Evolutionary conservation across 2,329 filamentous ascomycete genomes (phyloP).

Genomic region (Sporothrix brunneoviolacea): DNA sequence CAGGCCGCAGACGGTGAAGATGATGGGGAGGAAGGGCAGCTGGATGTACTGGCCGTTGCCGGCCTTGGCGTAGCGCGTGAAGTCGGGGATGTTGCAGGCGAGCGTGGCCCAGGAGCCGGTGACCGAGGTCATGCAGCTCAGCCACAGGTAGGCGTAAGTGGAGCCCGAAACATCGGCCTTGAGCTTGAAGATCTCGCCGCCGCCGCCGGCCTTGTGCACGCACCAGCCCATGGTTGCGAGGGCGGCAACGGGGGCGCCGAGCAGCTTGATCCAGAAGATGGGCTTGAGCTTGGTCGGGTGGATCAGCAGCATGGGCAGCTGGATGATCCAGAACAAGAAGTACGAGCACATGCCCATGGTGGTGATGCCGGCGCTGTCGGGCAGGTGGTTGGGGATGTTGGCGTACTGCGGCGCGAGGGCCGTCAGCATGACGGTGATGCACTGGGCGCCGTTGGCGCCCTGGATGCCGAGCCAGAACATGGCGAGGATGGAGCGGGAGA

Average conservation of each 20-base stretch:
- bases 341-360: slow-evolving; percentile 32
- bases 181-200: slow-evolving; percentile 33
- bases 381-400: slow-evolving; percentile 31
- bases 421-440: slow-evolving; percentile 25
- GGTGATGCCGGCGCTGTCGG: slow-evolving; percentile 31
- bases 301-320: slow-evolving; percentile 23
- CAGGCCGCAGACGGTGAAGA: slow-evolving; percentile 42
- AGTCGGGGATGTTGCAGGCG: slow-evolving; percentile 49
- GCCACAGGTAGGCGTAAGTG: slow-evolving; percentile 39
- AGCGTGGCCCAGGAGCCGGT: slow-evolving; percentile 35
- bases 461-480: slow-evolving; percentile 33
- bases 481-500: slow-evolving; percentile 32
- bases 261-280: slow-evolving; percentile 43
- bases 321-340: slow-evolving; percentile 33
- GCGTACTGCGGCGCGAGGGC: slow-evolving; percentile 28
- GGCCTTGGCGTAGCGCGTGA: slow-evolving; percentile 36
- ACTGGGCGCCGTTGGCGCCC: slow-evolving; percentile 41
- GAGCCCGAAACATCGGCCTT: slow-evolving; percentile 31
- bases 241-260: slow-evolving; percentile 50
- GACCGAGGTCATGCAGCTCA: slow-evolving; percentile 40
- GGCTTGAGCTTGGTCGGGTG: slow-evolving; percentile 16
- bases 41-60: slow-evolving; percentile 34
- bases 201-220: slow-evolving; percentile 49
- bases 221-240: slow-evolving; percentile 59
- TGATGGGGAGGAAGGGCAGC: slow-evolving; percentile 38